These are phyloP conservation scores for Spathaspora gorwiae DNA, from an alignment of 805 yeast species.

Conservation along the genomic window DNA sequence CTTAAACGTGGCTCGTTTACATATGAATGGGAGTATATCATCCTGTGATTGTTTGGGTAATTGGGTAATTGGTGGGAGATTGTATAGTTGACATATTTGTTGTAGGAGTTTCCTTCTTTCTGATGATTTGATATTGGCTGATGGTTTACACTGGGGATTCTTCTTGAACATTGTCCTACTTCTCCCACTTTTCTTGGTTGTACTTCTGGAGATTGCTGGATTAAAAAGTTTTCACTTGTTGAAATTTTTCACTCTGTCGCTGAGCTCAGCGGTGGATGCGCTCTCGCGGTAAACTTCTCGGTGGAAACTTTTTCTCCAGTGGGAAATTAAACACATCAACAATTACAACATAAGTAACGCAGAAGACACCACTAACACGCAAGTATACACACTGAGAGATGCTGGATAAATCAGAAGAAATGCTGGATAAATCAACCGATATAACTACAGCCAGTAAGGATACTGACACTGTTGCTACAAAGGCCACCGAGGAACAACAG, in stretches of 20 bases:
- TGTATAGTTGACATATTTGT: conserved; percentile 39
- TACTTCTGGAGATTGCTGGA: no score
- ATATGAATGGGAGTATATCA: conserved; percentile 44
- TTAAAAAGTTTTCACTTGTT: no score
- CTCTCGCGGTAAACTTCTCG: no score
- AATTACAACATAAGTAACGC: no score
- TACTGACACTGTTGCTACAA: not conserved
- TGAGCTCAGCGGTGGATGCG: no score
- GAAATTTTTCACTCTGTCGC: no score
- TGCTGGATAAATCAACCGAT: not conserved
- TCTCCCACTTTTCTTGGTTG: not conserved
- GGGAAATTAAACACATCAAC: no score
- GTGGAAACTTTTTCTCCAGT: no score
- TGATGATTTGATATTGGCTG: conserved; percentile 75
- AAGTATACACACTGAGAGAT: not conserved
- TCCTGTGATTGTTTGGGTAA: conserved; percentile 40
- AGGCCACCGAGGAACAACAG: not conserved
- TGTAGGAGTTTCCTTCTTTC: conserved; percentile 59
- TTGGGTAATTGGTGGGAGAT: conserved; percentile 26
- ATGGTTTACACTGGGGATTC: conserved; percentile 60
- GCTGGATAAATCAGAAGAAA: not conserved
- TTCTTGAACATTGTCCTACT: conserved; percentile 46
- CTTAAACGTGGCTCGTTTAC: conserved; percentile 62
- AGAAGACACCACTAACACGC: no score
- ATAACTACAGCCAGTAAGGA: not conserved